Evolutionary conservation across 1,284 basidiomycete species (phyloP), one percentile per base, ranked within the genome.

Genomic region (Pholiota adiposa): DNA sequence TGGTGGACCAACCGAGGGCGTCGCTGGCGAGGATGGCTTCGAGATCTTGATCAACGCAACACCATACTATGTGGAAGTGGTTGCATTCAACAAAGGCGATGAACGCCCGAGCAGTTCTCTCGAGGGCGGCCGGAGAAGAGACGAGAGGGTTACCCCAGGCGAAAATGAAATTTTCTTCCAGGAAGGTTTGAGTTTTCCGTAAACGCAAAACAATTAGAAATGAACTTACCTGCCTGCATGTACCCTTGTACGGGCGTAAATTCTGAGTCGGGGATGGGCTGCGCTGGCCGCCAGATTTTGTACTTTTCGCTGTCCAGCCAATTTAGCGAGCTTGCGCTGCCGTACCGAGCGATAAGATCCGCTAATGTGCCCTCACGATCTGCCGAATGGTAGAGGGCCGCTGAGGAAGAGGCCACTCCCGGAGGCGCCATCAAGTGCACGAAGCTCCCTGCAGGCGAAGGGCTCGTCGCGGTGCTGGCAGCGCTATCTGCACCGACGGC

Each of bases 141-240:
- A 82, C 76, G 3, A 82, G 66, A 1, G 79, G 81, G 52, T 77
- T 75, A 2, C 79, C 79, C 81, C 80, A 82, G 3, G 78, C 79
- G 58, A 82, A 83, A 38, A 79, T 67, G 60, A 72, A 81, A 16
- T 67, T 63, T 46, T 72, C 73, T 67, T n/a, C 18, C 14, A 29
- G 21, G 23, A 48, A 19, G 46, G 16, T 36, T 3, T 27, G 31
- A 49, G 8, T 29, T 2, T 1, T 53, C 44, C 12, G 38, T 64
- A 3, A 41, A 23, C 18, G 12, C 14, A 33, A 18, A 9, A 43
- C 3, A 7, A 14, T 11, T 46, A 9, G 21, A 19, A 21, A 33
- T 16, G 21, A 40, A 23, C 51, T 19, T 27, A 52, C 50, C 49
- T 49, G 38, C 58, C 48, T 58, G 44, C 11, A 62, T 55, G 36